These are phyloP conservation scores for Bonia amplexicaulis DNA, from an alignment of 176 grass and related monocot species.

Conservation along the genomic window DNA sequence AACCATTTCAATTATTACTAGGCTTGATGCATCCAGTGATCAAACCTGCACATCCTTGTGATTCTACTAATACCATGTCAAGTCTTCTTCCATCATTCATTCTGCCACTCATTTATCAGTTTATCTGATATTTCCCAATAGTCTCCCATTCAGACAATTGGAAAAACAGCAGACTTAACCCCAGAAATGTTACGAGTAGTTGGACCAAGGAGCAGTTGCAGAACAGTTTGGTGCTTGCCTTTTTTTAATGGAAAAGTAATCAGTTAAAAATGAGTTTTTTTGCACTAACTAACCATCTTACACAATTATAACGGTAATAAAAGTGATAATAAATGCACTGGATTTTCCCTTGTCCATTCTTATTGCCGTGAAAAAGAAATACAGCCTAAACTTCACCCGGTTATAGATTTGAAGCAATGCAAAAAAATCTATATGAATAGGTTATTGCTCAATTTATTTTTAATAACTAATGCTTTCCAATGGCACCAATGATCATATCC, in stretches of 20 bases:
- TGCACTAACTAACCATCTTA: constrained; percentile 4
- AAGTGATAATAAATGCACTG: constrained; percentile 26
- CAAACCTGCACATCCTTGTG: constrained; percentile 17
- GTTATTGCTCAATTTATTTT: not conserved
- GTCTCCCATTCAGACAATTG: not conserved
- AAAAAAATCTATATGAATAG: not conserved
- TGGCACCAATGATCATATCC: constrained; percentile 1
- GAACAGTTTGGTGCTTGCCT: not conserved
- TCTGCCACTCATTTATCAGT: not conserved
- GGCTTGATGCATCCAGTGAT: not conserved
- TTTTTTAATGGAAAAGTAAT: not conserved
- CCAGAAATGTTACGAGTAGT: constrained; percentile 1
- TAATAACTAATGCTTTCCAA: constrained; percentile 1
- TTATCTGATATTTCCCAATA: not conserved
- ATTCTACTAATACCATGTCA: not conserved
- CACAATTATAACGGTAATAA: not conserved
- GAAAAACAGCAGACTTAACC: not conserved
- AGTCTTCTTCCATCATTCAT: constrained; percentile 2
- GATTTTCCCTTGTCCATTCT: constrained; percentile 5
- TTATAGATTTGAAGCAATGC: constrained; percentile 16
- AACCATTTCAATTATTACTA: constrained; percentile 14
- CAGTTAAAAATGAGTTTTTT: not conserved
- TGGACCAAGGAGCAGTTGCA: constrained; percentile 3
- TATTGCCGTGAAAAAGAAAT: constrained; percentile 21
- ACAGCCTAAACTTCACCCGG: constrained; percentile 1